Conservation (phyloP, 148 eudicot genomes). For the Camellia granthamiana region DNA sequence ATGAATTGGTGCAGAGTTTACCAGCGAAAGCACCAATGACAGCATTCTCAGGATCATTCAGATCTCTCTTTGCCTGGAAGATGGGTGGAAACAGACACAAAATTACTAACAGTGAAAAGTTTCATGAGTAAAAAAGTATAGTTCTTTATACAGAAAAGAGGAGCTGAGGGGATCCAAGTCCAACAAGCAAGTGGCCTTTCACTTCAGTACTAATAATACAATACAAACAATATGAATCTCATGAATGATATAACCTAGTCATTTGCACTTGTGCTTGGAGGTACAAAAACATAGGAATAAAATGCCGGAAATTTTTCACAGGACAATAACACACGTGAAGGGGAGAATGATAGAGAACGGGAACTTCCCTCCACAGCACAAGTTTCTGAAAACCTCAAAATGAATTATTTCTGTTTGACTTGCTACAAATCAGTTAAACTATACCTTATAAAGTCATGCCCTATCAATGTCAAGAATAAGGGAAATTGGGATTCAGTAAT, state of each 20-base stretch:
- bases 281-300: neutral
- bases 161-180: neutral
- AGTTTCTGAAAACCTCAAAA: neutral
- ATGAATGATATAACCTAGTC: neutral
- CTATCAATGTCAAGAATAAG: neutral
- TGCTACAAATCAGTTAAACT: neutral
- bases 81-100: neutral
- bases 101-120: neutral
- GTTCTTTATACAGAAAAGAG: neutral
- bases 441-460: neutral
- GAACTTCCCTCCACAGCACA: neutral
- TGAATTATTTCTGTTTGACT: neutral
- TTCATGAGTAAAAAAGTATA: neutral
- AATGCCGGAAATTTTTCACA: neutral
- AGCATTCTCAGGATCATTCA: conserved; percentile 96
- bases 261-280: neutral
- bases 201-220: neutral
- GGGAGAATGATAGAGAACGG: neutral
- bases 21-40: conserved; percentile 93
- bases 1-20: conserved; percentile 19
- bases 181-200: neutral
- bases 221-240: neutral
- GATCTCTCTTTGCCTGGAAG: conserved; percentile 81
- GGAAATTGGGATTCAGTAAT: neutral
- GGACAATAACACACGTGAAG: neutral